Evolutionary conservation across 495 filamentous ascomycete species (phyloP), one percentile per base, ranked within the genome.

Genomic region (Letharia columbiana): DNA sequence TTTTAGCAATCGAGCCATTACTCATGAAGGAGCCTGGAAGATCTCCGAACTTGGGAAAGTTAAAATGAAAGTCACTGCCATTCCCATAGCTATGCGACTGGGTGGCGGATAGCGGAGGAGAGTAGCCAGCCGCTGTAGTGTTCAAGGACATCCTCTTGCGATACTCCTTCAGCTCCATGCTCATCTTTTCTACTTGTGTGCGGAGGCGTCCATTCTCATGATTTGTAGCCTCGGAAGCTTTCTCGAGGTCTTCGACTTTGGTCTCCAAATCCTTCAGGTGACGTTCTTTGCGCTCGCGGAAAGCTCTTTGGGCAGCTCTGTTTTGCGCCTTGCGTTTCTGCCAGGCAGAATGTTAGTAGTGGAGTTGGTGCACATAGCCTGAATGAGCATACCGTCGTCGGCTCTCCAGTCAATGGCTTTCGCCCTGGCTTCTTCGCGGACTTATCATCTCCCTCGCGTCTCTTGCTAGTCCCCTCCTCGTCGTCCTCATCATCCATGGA

Each of bases 251-350:
- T 28, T 89, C 82, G 31, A 98, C 94, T 75, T 97, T 97, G 60
- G 87, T 90, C 75, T 99, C 94, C 37, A 99, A 80, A 72, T 99
- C 95, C 74, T 93, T 96, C 54, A 99, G 73, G 72, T 99, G 94
- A 77, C 91, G 96, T 77, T 99, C 94, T 78, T 99, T 99, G 59
- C 94, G 90, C 74, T 99, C 94, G 35, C 94, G 84, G 84, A 99
- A 99, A 10, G 94, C 94, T 52, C 94, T 85, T 77, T 99, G 94
- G 39, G 94, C 94, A 2, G 95, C 94, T 66, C 94, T 88, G 70
- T 99, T 99, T 73, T 99, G 94, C 15, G 95, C 94, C 78, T 99
- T 99, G 69, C 94, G 90, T 80, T 99, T 99, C 92, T 97, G 71
- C 45, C 66, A 65, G 35, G 10, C 3, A n/a, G 60, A 13, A 39